Conservation (phyloP, 805 yeast genomes). For the Lipomyces sp. region DNA sequence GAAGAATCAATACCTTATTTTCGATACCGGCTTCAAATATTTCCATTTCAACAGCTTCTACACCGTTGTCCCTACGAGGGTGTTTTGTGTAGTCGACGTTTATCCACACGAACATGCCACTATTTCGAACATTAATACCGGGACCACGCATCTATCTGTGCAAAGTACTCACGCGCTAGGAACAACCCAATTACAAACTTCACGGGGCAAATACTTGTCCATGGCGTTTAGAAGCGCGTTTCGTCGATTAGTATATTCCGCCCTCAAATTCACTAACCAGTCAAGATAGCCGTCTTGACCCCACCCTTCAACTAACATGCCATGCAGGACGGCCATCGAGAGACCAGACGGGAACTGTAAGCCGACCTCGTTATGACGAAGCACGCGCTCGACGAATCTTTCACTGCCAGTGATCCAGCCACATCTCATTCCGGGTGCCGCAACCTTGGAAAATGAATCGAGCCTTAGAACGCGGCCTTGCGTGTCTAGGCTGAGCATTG, state of each 20-base stretch:
- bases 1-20: constrained; percentile 47
- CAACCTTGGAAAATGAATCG: constrained; percentile 87
- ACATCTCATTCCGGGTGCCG: constrained; percentile 88
- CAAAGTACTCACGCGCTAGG: constrained; percentile 62
- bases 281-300: constrained; percentile 87
- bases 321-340: constrained; percentile 70
- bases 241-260: constrained; percentile 84
- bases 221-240: constrained; percentile 83
- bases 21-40: constrained; percentile 45
- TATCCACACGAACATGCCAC: constrained; percentile 82
- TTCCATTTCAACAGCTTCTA: constrained; percentile 43
- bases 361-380: constrained; percentile 78
- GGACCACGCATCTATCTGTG: neutral
- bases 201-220: constrained; percentile 59
- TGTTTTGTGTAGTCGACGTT: constrained; percentile 75
- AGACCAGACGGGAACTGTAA: constrained; percentile 84
- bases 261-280: constrained; percentile 78
- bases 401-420: constrained; percentile 88
- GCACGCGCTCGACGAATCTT: constrained; percentile 63
- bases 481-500: constrained; percentile 73
- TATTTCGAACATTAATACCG: neutral
- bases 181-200: constrained; percentile 44
- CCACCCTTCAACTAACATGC: constrained; percentile 74
- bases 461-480: constrained; percentile 91
- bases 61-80: constrained; percentile 54